Base-by-base conservation (phyloP, 106 monocot species). In the Apostasia ramifera region DNA sequence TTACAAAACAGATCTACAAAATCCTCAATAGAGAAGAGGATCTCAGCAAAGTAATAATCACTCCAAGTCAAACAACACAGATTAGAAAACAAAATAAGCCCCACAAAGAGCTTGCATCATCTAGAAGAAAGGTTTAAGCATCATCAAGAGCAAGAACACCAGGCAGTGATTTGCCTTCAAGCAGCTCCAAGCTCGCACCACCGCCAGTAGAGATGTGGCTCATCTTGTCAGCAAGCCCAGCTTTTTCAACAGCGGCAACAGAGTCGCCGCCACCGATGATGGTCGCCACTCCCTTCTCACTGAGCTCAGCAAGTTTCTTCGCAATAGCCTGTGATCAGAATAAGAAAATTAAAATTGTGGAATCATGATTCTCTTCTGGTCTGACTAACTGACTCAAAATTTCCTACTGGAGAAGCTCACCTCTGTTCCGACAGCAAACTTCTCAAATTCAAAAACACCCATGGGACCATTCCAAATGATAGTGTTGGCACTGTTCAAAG, bases 381-480 rank as follows among this genome's bases (percentile, higher is more conserved):
- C 10, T 52, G 51, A 10, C 51, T 1, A 52, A 10, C 51, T 0
- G 10, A 8, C 51, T 2, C 1, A 8, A 10, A 1, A 10, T 1
- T 52, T 52, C 51, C 51, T 52, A 52, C 8, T 5, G 51, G 1
- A 2, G 51, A 0, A 37, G 63, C 65, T 81, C 62, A 86, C 86
- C 47, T 86, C 82, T 12, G 86, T 86, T 47, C 86, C 86, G 1
- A 55, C 77, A 13, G 86, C 80, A 46, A 86, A 86, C 63, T 86
- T 86, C 61, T 86, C 86, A 68, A 83, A 86, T 68, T 86, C 86
- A 47, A 86, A 86, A 38, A 86, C 82, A 12, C 86, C 86, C 86
- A 86, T 86, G 50, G 82, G 86, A 14, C 86, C 86, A 45, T 83
- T 86, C 82, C 86, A 86, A 48, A 86, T 82, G 50, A 86, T 73